These are phyloP conservation scores for Penicillium sp. DNA, from an alignment of 2,329 filamentous ascomycete species.

Conservation along the genomic window DNA sequence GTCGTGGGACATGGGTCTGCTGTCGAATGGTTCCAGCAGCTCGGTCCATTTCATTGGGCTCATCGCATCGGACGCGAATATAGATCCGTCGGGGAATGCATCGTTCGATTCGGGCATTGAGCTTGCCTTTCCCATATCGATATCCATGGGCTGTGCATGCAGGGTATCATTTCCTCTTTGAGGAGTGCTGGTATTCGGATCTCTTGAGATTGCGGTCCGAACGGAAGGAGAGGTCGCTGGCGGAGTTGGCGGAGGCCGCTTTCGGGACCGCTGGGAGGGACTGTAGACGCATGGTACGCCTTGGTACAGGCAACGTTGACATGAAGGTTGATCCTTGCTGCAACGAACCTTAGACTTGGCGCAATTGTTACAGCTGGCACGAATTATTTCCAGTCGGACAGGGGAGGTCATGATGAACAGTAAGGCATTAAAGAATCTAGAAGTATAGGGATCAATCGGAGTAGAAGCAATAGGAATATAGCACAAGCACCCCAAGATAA, in stretches of 20 bases:
- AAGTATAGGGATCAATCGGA: not conserved
- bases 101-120: not conserved
- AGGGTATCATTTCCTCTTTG: not conserved
- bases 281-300: constrained; percentile 5
- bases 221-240: not conserved
- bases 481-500: not conserved
- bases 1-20: not conserved
- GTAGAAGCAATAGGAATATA: not conserved
- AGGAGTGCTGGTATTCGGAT: not conserved
- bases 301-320: constrained; percentile 7
- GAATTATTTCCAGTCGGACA: constrained; percentile 4
- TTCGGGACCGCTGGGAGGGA: constrained; percentile 7
- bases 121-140: not conserved
- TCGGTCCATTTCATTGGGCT: constrained; percentile 6
- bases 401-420: not conserved
- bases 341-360: constrained; percentile 5
- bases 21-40: not conserved
- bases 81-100: not conserved
- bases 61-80: not conserved
- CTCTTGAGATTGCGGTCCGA: not conserved
- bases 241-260: constrained; percentile 2
- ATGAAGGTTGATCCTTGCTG: constrained; percentile 7
- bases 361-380: constrained; percentile 5
- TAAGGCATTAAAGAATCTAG: not conserved
- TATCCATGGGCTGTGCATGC: not conserved